phyloP scores from a whole-genome alignment of 495 filamentous ascomycete species.

The Neurospora sp. region DNA sequence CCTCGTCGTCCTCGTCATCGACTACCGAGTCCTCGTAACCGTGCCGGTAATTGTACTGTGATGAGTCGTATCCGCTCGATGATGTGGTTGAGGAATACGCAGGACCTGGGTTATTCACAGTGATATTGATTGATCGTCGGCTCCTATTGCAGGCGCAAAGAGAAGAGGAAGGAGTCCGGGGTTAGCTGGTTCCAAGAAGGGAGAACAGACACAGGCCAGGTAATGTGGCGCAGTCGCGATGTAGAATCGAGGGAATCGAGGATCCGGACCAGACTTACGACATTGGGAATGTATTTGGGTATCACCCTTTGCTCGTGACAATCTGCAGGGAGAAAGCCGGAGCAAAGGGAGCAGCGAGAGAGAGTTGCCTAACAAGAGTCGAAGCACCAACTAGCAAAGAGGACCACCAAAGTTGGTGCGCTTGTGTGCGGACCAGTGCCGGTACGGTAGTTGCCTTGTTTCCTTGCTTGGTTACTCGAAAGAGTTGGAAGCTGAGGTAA shows the following conservation, averaged over 20 bases:
- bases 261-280: conserved; percentile 28
- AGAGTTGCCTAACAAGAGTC: neutral
- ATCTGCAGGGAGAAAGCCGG: conserved; percentile 28
- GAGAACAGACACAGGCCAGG: neutral
- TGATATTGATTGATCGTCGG: conserved; percentile 39
- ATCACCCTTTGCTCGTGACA: conserved; percentile 31
- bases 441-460: neutral
- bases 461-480: neutral
- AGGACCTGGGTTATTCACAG: conserved; percentile 34
- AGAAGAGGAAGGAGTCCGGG: conserved; percentile 4
- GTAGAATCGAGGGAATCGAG: neutral
- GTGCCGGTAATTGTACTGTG: conserved; percentile 10
- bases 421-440: neutral
- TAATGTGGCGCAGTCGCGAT: conserved; percentile 2
- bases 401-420: neutral
- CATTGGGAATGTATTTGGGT: conserved; percentile 33
- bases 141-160: conserved; percentile 19
- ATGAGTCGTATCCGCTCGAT: conserved; percentile 20
- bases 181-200: conserved; percentile 8
- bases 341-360: conserved; percentile 17
- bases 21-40: conserved; percentile 35
- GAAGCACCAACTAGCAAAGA: neutral
- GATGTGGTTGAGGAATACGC: conserved; percentile 7
- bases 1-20: conserved; percentile 41
- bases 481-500: neutral